Evolutionary conservation across 768 basidiomycete genomes (phyloP).

Genomic region (Suillus weaverae): DNA sequence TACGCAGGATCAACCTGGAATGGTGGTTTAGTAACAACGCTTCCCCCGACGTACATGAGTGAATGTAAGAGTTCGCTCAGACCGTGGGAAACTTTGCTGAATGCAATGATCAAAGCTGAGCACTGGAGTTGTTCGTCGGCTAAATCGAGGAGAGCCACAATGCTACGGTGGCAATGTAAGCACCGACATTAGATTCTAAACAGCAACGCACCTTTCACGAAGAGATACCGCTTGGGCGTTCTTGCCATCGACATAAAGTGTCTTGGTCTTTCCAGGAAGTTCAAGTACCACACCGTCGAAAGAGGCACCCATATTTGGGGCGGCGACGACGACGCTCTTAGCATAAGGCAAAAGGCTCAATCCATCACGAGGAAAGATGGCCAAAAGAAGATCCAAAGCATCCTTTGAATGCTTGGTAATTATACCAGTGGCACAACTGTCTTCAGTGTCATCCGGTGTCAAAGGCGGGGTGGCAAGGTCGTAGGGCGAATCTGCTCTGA

Average conservation of each 20-base stretch:
- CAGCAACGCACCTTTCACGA: constrained; percentile 67
- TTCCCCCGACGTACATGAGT: constrained; percentile 90
- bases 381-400: constrained; percentile 76
- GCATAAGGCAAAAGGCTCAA: constrained; percentile 68
- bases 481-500: constrained; percentile 37
- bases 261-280: constrained; percentile 67
- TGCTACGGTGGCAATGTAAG: constrained; percentile 40
- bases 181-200: constrained; percentile 11
- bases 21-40: constrained; percentile 77
- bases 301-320: constrained; percentile 62
- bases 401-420: constrained; percentile 51
- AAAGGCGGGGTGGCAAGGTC: constrained; percentile 71
- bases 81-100: constrained; percentile 71
- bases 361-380: constrained; percentile 74
- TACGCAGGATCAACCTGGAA: constrained; percentile 76
- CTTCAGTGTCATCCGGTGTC: constrained; percentile 69
- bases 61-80: constrained; percentile 81
- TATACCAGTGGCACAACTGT: constrained; percentile 42
- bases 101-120: constrained; percentile 73
- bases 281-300: constrained; percentile 82
- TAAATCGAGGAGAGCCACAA: constrained; percentile 84
- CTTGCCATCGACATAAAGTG: constrained; percentile 84
- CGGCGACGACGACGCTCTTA: constrained; percentile 71
- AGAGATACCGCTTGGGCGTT: constrained; percentile 76
- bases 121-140: constrained; percentile 84